A percentile compares a stretch with the other conserved stretches of the same genome.
phyloP scores from a whole-genome alignment of 805 yeast species.

The Candida multigemmis region DNA sequence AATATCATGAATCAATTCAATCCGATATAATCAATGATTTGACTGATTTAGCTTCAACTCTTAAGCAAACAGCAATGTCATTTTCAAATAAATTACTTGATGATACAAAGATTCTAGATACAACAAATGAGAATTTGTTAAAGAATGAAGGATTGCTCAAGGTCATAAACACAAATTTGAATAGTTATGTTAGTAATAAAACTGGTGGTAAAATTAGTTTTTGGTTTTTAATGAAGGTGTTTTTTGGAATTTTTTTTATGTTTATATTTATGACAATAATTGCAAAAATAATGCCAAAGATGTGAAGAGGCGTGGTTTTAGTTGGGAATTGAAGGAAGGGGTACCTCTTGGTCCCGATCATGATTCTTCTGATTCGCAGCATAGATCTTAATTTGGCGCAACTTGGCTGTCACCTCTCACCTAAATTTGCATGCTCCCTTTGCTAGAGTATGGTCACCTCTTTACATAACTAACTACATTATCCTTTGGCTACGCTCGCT shows the following conservation, averaged over 20 bases:
- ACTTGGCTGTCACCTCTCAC: too few relatives aligned
- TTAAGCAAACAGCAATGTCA: slow-evolving; percentile 38
- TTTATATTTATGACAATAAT: slow-evolving; percentile 23
- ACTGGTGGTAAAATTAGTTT: slow-evolving; percentile 31
- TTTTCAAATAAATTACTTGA: slow-evolving; percentile 26
- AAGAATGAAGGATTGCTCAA: slow-evolving; percentile 20
- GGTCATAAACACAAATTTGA: slow-evolving; percentile 25
- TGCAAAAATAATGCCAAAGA: slow-evolving; percentile 26
- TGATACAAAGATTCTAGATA: slow-evolving; percentile 22
- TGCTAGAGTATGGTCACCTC: too few relatives aligned
- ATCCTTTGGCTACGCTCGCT: too few relatives aligned
- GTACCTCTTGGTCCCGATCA: too few relatives aligned
- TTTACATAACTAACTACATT: too few relatives aligned
- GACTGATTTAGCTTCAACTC: slow-evolving; percentile 35
- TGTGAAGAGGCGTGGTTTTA: slow-evolving; percentile 10
- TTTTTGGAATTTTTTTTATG: slow-evolving; percentile 13
- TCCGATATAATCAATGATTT: slow-evolving; percentile 41
- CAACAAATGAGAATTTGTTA: slow-evolving; percentile 25
- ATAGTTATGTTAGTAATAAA: slow-evolving; percentile 26
- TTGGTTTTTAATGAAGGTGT: slow-evolving; percentile 25
- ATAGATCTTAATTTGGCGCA: slow-evolving; percentile 2
- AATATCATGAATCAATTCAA: slow-evolving; percentile 36
- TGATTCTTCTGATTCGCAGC: too few relatives aligned
- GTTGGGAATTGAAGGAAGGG: too few relatives aligned
- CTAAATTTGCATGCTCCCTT: too few relatives aligned